Evolutionary conservation across 148 eudicot species (phyloP), one percentile per base, ranked within the genome.

Genomic region (Rhododendron williamsianum): DNA sequence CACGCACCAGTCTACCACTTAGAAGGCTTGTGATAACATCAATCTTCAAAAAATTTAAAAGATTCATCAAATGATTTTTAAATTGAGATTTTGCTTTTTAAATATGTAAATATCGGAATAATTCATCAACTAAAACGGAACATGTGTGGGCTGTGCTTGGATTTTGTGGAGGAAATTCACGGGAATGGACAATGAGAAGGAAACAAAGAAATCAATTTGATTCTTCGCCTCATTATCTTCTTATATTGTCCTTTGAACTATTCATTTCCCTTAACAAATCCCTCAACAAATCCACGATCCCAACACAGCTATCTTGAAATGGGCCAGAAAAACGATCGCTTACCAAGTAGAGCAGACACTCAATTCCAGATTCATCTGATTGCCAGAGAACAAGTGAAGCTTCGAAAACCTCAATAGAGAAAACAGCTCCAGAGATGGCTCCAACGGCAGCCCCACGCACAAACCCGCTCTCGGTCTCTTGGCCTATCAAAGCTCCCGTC

Each of bases 361-460:
- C 95, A 46, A 95, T 85, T 72, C 98, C 99, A 4, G 98, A 93
- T 90, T 95, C 99, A 86, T 95, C 99, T 0, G 99, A 92, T 87
- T 93, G 93, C 99, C 99, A 97, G 45, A 97, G 92, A 82, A 93
- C 89, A 69, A 97, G 91, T 0, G 98, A 97, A 4, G 99, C 93
- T 86, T 97, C 99, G 23, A 97, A 97, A 82, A 97, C 99, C 85
- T 97, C 99, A 86, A 97, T 94, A 9, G 99, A 97, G 89, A 97
- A 95, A 88, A 97, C 98, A 92, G 99, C 99, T 84, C 99, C 99
- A 84, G 99, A 95, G 48, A 97, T 97, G 79, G 99, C 99, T 85
- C 99, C 99, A 83, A 97, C 97, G 18, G 99, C 96, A 81, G 99
- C 98, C 80, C 99, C 99, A 84, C 99, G 91, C 12, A 95, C 91